Base-by-base conservation (phyloP, 2,329 filamentous ascomycete genomes). In the Penicillium occitanis region DNA sequence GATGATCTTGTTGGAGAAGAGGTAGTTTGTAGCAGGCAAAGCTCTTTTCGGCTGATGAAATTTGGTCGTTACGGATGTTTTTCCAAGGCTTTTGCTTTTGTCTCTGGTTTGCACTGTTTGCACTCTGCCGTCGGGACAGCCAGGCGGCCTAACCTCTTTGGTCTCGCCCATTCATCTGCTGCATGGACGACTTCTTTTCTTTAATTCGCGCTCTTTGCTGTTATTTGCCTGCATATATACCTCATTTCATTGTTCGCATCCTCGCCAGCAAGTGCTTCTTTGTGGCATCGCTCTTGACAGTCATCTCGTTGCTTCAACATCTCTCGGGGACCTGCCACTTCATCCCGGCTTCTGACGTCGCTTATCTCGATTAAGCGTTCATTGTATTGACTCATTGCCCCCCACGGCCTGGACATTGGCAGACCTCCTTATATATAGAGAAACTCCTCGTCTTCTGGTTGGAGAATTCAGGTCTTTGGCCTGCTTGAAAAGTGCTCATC, bases 61-160 rank as follows among this genome's bases (percentile, higher is more conserved):
- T 63, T 63, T 66, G 60, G 65, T 66, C 61, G 61, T 42, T 66
- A 37, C 48, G 40, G 60, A 66, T 66, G 53, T 62, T 63, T 62
- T 63, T 53, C 48, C 35, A 28, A 10, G 61, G 51, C 53, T 35
- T 55, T 19, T 19, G 19, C 19, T 19, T 44, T 35, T 35, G 30
- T 57, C 19, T 37, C n/a, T 35, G 33, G 58, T 66, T 66, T 63
- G 61, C 65, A 66, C 42, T 44, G 65, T 63, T 66, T 66, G 60
- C 61, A 62, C 53, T 22, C n/a, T 17, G 48, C 33, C 17, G 8
- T 55, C 50, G 25, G 48, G 48, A 51, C 58, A 13, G 42, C 7
- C 46, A 28, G 30, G 19, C 19, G 28, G 25, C 44, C 48, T 63
- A 53, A 30, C 48, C 33, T 33, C 46, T 59, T 35, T 63, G 42